Conservation (phyloP, 495 filamentous ascomycete species). For the Penicillium chermesinum region DNA sequence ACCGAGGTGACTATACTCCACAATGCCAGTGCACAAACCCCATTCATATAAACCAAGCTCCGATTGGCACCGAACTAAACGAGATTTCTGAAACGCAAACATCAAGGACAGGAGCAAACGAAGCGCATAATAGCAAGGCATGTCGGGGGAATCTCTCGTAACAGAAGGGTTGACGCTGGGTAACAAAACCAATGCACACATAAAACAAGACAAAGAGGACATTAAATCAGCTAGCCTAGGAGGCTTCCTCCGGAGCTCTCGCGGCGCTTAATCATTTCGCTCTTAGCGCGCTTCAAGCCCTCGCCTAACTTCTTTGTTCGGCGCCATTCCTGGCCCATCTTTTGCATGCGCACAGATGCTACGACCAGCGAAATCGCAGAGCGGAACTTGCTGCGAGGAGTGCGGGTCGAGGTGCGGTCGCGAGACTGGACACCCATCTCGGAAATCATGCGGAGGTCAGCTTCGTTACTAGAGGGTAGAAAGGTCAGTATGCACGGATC, state of each 20-base stretch:
- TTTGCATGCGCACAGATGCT: slow-evolving; percentile 51
- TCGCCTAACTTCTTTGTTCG: slow-evolving; percentile 43
- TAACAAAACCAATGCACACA: slow-evolving; percentile 13
- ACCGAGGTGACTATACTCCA: slow-evolving; percentile 16
- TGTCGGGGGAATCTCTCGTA: slow-evolving; percentile 30
- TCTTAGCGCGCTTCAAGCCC: slow-evolving; percentile 42
- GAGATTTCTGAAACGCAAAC: slow-evolving; percentile 6
- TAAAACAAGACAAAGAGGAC: slow-evolving; percentile 11
- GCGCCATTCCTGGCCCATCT: slow-evolving; percentile 48
- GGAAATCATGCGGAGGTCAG: slow-evolving; percentile 76
- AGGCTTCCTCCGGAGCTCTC: slow-evolving; percentile 28
- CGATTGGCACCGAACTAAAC: slow-evolving; percentile 2
- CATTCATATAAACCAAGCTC: background rate
- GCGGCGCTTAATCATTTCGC: slow-evolving; percentile 38
- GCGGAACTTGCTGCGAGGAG: slow-evolving; percentile 42
- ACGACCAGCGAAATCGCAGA: slow-evolving; percentile 49
- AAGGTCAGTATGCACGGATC: slow-evolving; percentile 11
- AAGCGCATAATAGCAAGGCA: slow-evolving; percentile 20
- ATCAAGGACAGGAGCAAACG: slow-evolving; percentile 5
- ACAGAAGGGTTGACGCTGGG: slow-evolving; percentile 21
- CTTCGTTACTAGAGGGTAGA: slow-evolving; percentile 67
- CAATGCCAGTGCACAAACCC: slow-evolving; percentile 7
- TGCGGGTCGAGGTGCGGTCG: slow-evolving; percentile 25
- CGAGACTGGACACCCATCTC: slow-evolving; percentile 63
- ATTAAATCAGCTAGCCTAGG: slow-evolving; percentile 10